Evolutionary conservation across 164 flowering plant species (phyloP).

Genomic region (Santalum album): DNA sequence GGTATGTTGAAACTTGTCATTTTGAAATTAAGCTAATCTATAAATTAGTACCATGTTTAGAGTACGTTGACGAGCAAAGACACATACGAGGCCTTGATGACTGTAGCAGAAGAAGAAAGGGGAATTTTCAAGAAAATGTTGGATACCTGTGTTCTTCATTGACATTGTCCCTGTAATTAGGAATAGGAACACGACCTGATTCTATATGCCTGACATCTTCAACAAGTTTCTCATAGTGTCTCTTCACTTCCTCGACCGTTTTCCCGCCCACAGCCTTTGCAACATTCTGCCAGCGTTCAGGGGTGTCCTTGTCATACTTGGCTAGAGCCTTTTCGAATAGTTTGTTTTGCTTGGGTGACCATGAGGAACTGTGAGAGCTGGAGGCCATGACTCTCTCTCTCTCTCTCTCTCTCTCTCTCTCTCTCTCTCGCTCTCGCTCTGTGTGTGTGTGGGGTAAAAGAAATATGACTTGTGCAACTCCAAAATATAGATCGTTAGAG

Average conservation of each 20-base stretch:
- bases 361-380: slow-evolving; percentile 17
- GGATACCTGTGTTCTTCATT: slow-evolving; percentile 10
- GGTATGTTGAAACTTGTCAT: too few relatives aligned
- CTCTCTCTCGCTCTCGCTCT: too few relatives aligned
- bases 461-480: too few relatives aligned
- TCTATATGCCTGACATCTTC: slow-evolving; percentile 34
- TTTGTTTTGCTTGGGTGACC: slow-evolving; percentile 37
- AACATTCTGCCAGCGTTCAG: slow-evolving; percentile 38
- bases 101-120: too few relatives aligned
- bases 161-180: slow-evolving; percentile 21
- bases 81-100: too few relatives aligned
- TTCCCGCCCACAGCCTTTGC: slow-evolving; percentile 38
- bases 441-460: too few relatives aligned
- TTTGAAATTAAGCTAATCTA: too few relatives aligned
- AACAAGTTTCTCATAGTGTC: slow-evolving; percentile 28
- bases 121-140: neutral
- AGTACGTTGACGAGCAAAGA: too few relatives aligned
- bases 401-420: too few relatives aligned
- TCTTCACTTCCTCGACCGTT: slow-evolving; percentile 31
- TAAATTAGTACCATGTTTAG: too few relatives aligned
- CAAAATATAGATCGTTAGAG: too few relatives aligned
- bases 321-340: slow-evolving; percentile 37
- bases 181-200: slow-evolving; percentile 28
- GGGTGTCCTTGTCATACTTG: slow-evolving; percentile 34
- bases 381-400: slow-evolving; percentile 18